Evolutionary conservation across 495 filamentous ascomycete species (phyloP).

Genomic region (Bacidia rubella): DNA sequence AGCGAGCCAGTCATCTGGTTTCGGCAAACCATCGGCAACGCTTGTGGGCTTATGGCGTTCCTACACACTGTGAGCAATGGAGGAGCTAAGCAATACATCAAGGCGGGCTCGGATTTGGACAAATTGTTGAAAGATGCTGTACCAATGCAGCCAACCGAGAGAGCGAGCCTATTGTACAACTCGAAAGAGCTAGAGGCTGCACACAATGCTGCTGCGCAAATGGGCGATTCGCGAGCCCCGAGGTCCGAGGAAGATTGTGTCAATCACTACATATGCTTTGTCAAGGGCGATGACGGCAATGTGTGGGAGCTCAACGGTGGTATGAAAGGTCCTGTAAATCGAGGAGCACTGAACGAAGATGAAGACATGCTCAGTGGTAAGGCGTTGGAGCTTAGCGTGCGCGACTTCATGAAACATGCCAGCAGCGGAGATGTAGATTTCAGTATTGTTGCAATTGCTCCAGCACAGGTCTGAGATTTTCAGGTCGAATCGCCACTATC

Average conservation of each 20-base stretch:
- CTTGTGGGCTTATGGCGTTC: conserved; percentile 74
- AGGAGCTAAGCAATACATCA: conserved; percentile 12
- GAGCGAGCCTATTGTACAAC: conserved; percentile 61
- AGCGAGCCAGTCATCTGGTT: conserved; percentile 68
- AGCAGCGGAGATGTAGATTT: conserved; percentile 16
- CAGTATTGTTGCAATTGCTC: conserved; percentile 14
- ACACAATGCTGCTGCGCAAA: conserved; percentile 29
- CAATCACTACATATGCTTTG: conserved; percentile 72
- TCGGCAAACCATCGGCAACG: conserved; percentile 78
- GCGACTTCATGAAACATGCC: conserved; percentile 20
- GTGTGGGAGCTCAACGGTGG: conserved; percentile 81
- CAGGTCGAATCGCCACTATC: no score
- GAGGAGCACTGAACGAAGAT: conserved; percentile 36
- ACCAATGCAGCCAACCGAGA: conserved; percentile 31
- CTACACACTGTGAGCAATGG: conserved; percentile 61
- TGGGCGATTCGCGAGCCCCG: conserved; percentile 55
- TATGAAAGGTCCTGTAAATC: conserved; percentile 53
- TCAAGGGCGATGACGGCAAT: conserved; percentile 52
- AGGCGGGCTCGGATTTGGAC: conserved; percentile 35
- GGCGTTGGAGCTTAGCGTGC: conserved; percentile 46
- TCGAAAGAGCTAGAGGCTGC: conserved; percentile 7
- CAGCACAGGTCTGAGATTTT: not conserved
- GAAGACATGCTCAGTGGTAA: conserved; percentile 60
- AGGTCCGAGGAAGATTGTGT: conserved; percentile 14
- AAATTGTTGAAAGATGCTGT: conserved; percentile 33